A percentile compares a stretch with the other conserved stretches of the same genome.
Evolutionary conservation across 305 asterid species (phyloP).

Genomic region (Fraxinus nigra): DNA sequence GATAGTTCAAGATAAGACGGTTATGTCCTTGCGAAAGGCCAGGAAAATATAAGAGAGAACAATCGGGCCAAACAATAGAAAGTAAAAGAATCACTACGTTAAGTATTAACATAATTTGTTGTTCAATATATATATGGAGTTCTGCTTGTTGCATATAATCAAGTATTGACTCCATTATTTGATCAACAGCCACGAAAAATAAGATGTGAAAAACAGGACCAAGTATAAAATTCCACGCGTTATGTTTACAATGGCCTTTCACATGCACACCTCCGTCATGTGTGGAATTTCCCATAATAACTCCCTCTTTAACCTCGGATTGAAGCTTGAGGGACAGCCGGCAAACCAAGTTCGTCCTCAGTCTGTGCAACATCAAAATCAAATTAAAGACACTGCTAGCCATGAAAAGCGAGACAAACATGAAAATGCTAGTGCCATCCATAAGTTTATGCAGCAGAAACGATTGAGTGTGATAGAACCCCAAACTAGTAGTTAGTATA

Average conservation of each 20-base stretch:
- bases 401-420: not conserved
- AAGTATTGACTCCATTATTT: conserved; percentile 10
- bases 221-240: not conserved
- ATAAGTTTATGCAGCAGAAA: not conserved
- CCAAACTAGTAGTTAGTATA: not conserved
- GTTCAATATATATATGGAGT: conserved; percentile 1
- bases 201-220: conserved; percentile 1
- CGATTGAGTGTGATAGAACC: not conserved
- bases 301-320: conserved; percentile 62
- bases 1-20: not conserved
- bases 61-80: conserved; percentile 26
- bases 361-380: conserved; percentile 48
- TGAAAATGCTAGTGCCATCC: not conserved
- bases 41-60: conserved; percentile 21
- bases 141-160: conserved; percentile 8
- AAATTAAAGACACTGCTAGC: not conserved
- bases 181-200: conserved; percentile 14
- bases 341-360: conserved; percentile 87
- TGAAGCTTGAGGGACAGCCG: conserved; percentile 90
- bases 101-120: conserved; percentile 14
- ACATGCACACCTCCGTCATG: not conserved
- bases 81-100: conserved; percentile 22
- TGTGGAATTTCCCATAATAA: conserved; percentile 5
- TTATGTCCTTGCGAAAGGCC: not conserved
- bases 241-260: conserved; percentile 16